Evolutionary conservation across 2,329 filamentous ascomycete species (phyloP).

Genomic region (Paecilomyces sp.): DNA sequence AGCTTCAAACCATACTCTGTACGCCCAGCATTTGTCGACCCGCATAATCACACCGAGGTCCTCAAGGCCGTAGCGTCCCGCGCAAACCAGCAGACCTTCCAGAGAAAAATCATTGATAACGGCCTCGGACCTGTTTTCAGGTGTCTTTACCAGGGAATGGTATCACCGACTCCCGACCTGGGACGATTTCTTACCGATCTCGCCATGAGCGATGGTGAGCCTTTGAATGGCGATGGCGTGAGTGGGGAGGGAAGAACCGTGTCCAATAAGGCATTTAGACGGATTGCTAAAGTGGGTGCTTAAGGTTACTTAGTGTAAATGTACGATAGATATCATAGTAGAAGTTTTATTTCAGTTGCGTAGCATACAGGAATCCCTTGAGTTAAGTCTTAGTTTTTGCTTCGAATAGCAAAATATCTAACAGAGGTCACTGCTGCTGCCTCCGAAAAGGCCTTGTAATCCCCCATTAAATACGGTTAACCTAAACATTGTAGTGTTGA

Average conservation of each 20-base stretch:
- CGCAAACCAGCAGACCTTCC: not conserved
- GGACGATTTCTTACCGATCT: not conserved
- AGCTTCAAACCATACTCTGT: not conserved
- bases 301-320: not conserved
- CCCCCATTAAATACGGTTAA: too few relatives aligned
- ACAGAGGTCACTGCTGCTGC: too few relatives aligned
- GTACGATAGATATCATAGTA: not conserved
- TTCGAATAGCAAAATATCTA: too few relatives aligned
- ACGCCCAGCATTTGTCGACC: not conserved
- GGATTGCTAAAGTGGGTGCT: not conserved
- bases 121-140: not conserved
- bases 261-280: not conserved
- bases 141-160: not conserved
- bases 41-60: not conserved
- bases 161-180: not conserved
- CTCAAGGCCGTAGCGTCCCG: not conserved
- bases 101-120: not conserved
- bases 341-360: not conserved
- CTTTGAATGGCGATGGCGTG: not conserved
- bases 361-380: too few relatives aligned
- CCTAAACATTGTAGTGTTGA: too few relatives aligned
- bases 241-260: not conserved
- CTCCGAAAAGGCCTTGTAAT: too few relatives aligned
- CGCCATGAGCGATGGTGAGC: not conserved
- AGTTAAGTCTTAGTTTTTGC: too few relatives aligned